Base-by-base conservation (phyloP, 257 asterid species). In the Ajuga chamaepitys region DNA sequence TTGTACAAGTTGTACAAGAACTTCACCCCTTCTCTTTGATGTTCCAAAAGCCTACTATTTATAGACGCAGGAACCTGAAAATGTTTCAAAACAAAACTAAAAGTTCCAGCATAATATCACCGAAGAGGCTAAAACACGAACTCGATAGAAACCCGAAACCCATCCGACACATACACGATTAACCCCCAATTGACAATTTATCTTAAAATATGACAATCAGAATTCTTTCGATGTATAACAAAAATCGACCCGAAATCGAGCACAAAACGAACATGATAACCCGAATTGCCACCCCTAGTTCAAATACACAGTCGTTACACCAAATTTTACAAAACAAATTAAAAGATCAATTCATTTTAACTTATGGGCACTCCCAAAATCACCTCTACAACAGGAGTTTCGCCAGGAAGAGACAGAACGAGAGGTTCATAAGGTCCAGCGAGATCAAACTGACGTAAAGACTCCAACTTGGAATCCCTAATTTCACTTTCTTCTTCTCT, bases 21-120 rank as follows among this genome's bases (percentile, higher is more conserved):
- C 61, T 86, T 84, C 77, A 87, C 97, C 41, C 99, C 97, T 74
- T 25, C 85, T 75, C 95, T 77, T 75, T 93, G 99, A 77, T 93
- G 99, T 60, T 82, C 88, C 86, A 93, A 57, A 62, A 93, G 99
- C 75, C 97, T 83, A 77, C 96, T 82, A 68, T 89, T 93, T 76
- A 89, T 82, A 65, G 94, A 83, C 45, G 99, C 88, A 48, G 97
- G 97, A 42, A 93, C 95, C 97, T 93, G 81, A 57, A 73, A 71
- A 40, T 47, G 14, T 41, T 13, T 18, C 30, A 44, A 56, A 11
- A 37, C 12, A 14, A 28, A 47, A 58, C 24, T 51, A 7, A 48
- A 37, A 41, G 40, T 13, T n/a, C 8, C 28, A 34, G n/a, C 66
- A 16, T 40, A 52, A 47, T 38, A 60, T 58, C 62, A 37, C 30